Percentiles rank a stretch among this genome's conserved stretches.
phyloP scores from a whole-genome alignment of 2,329 filamentous ascomycete genomes.

The Paecilomyces niveus region DNA sequence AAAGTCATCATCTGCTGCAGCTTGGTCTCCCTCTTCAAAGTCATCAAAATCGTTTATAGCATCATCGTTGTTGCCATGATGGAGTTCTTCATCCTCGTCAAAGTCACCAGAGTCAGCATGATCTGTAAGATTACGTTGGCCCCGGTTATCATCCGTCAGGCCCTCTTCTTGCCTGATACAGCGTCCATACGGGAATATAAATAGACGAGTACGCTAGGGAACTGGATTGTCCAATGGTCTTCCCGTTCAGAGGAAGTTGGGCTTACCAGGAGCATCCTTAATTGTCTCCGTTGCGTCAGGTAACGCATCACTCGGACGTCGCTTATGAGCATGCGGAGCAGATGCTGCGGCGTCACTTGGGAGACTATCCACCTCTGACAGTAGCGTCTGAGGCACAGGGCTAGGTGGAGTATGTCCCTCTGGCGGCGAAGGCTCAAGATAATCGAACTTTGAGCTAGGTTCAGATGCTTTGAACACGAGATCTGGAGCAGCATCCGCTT shows the following conservation, averaged over 20 bases:
- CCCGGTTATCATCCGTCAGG: constrained; percentile 22
- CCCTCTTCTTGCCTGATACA: constrained; percentile 29
- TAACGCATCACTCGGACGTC: constrained; percentile 34
- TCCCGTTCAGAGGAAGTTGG: constrained; percentile 27
- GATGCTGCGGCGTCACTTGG: constrained; percentile 27
- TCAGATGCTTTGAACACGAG: constrained; percentile 45
- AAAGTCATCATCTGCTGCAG: constrained; percentile 48
- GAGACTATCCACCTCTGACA: constrained; percentile 37
- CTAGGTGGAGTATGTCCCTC: constrained; percentile 8
- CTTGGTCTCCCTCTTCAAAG: constrained; percentile 45
- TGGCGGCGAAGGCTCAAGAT: constrained; percentile 13
- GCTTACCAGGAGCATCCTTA: constrained; percentile 52
- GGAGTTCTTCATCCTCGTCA: constrained; percentile 44
- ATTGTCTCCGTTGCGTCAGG: constrained; percentile 37
- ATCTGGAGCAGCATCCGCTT: constrained; percentile 54
- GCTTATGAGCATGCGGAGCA: constrained; percentile 30
- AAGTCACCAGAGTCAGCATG: constrained; percentile 53
- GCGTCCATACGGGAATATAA: constrained; percentile 41
- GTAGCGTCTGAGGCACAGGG: constrained; percentile 36
- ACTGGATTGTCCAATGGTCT: constrained; percentile 57
- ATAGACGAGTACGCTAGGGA: constrained; percentile 45
- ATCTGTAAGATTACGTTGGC: neutral
- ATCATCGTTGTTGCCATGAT: constrained; percentile 47
- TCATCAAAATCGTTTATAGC: constrained; percentile 56
- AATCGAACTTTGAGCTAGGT: constrained; percentile 21